Base-by-base conservation (phyloP, 306 rosid species). In the Glycine tomentella region DNA sequence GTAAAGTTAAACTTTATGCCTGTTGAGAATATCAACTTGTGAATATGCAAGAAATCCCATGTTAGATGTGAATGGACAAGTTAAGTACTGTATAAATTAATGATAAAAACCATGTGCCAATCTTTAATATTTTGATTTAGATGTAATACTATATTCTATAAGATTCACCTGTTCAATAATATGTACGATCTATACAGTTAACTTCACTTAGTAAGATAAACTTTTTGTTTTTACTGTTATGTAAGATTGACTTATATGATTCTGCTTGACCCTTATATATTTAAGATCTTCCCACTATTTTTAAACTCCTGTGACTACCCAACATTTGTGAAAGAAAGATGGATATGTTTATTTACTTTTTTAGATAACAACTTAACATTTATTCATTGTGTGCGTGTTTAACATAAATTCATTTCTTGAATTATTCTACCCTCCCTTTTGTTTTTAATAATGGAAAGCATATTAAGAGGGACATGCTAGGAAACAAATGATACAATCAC, bases 401-500 rank as follows among this genome's bases (percentile, higher is more conserved):
- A 31, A 69, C 44, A 69, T 51, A 51, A 31, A 34, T 72, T 14
- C 48, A 51, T 52, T 38, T 40, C 7, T 56, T 56, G n/a, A 73
- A 16, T 16, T 73, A 38, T 16, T 73, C n/a, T n/a, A 7, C 45
- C n/a, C 48, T 31, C 52, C 7, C 14, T 74, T 74, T 17, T 33
- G 46, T n/a, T 48, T 63, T 62, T 5, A 76, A 76, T 51, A 48
- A 62, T 6, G 59, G 3, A 62, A 76, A 65, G 31, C 81, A 51
- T 62, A 64, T 33, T 16, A 36, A n/a, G 62, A 48, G 45, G 40
- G 13, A 51, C 53, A 50, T 38, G 67, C 75, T 52, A 83, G 52
- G 36, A 72, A 83, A 83, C 82, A 77, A 65, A n/a, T n/a, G 81
- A 74, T 55, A 71, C 86, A 78, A 83, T 83, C 86, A 83, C 80